Evolutionary conservation across 345 rosid species (phyloP).

Genomic region (Toxicodendron radicans): DNA sequence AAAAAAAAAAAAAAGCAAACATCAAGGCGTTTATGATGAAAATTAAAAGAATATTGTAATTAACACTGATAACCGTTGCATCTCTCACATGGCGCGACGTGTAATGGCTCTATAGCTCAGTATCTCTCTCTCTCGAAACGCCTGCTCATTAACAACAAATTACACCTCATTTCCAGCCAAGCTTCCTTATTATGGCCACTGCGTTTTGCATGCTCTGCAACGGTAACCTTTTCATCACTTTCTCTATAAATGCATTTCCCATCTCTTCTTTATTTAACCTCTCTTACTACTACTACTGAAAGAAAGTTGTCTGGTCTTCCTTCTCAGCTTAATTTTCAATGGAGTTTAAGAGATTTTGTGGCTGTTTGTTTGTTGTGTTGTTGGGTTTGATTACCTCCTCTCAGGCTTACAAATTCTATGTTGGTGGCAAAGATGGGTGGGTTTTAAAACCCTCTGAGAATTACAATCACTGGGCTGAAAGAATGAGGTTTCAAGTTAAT

Average conservation of each 20-base stretch:
- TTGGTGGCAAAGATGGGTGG: constrained; percentile 90
- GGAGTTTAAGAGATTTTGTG: constrained; percentile 28
- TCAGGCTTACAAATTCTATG: constrained; percentile 48
- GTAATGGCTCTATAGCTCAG: constrained; percentile 23
- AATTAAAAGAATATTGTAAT: too few species aligned
- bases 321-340: constrained; percentile 20
- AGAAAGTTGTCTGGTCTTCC: background rate
- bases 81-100: constrained; percentile 57
- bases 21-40: too few species aligned
- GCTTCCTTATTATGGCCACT: background rate
- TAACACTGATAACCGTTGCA: constrained; percentile 39
- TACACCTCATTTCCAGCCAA: constrained; percentile 29
- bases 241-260: constrained; percentile 28
- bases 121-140: constrained; percentile 34
- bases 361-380: constrained; percentile 17
- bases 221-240: constrained; percentile 28
- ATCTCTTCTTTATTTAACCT: background rate
- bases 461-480: constrained; percentile 79
- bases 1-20: too few species aligned
- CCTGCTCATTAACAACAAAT: constrained; percentile 12
- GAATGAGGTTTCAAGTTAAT: constrained; percentile 78
- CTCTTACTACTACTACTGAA: background rate
- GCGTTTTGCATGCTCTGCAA: constrained; percentile 23
- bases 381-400: constrained; percentile 27
- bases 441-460: constrained; percentile 59